Base-by-base conservation (phyloP, 2,329 filamentous ascomycete species). In the Elsinoe australis region DNA sequence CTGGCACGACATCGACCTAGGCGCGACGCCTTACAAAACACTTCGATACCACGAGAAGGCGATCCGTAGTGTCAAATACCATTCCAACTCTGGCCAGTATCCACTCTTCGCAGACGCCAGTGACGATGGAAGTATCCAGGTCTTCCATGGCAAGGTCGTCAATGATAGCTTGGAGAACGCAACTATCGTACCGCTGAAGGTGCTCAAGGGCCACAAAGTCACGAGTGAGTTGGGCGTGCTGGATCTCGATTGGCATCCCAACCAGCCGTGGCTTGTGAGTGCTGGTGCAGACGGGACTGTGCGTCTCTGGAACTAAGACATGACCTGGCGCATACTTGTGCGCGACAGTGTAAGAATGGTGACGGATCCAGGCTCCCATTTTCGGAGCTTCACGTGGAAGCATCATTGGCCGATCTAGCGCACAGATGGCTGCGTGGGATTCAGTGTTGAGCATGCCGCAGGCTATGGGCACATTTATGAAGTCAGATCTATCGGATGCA, bases 1-100 rank as follows among this genome's bases (percentile, higher is more conserved):
- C 24, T 98, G 92, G 92, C 92, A 96, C 69, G 92, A 98, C 68
- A 76, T 96, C 47, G 92, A 98, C 57, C 79, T 98, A 28, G 92
- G 87, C 1, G 82, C 78, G 54, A 80, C 87, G 42, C 92, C 92
- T 0, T 96, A 94, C 74, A 95, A 95, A 74, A 96, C 90, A 1
- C 82, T 98, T 69, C 80, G 92, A 44, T 98, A 96, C 72, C 92
- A 98, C 70, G 71, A 79, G 52, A 86, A 94, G 67, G 92, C 92
- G 36, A 94, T 98, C 59, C 80, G 94, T 39, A 80, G 83, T 9
- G 92, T 95, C 49, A 82, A 80, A 57, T 98, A 85, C 68, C 94
- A 98, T 67, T 81, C 82, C 50, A 58, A 52, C 2, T 46, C 49
- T 10, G 80, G 81, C 52, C 73, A 73, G 6, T 78, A 82, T 53